Conservation (phyloP, 2,329 filamentous ascomycete species). For the Endocalyx cinctus region DNA sequence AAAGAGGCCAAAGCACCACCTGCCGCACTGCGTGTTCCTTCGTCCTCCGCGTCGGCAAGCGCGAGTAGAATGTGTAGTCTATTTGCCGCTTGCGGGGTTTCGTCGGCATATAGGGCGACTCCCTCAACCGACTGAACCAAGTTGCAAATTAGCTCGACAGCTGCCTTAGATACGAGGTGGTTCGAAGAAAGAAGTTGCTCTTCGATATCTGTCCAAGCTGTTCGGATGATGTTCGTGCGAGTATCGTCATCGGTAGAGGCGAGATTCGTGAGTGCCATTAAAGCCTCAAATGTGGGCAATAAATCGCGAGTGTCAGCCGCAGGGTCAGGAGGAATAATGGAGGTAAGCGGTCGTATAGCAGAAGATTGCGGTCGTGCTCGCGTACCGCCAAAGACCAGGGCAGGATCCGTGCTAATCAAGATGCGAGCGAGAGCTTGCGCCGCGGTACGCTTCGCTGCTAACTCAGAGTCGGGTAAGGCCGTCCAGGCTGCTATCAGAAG, state of each 20-base stretch:
- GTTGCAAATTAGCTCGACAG: slow-evolving; percentile 89
- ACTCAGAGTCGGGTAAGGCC: slow-evolving; percentile 51
- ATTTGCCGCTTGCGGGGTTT: slow-evolving; percentile 61
- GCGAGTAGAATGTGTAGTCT: slow-evolving; percentile 81
- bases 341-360: slow-evolving; percentile 76
- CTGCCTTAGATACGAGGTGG: slow-evolving; percentile 70
- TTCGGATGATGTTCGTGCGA: slow-evolving; percentile 65
- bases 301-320: slow-evolving; percentile 65
- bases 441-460: slow-evolving; percentile 50
- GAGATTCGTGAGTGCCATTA: slow-evolving; percentile 91
- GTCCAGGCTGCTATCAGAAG: slow-evolving; percentile 70
- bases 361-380: slow-evolving; percentile 69
- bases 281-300: slow-evolving; percentile 81
- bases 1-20: slow-evolving; percentile 85
- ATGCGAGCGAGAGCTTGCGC: slow-evolving; percentile 81
- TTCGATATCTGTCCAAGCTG: slow-evolving; percentile 72
- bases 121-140: slow-evolving; percentile 67
- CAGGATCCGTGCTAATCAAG: slow-evolving; percentile 79
- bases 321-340: slow-evolving; percentile 65
- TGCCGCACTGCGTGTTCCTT: slow-evolving; percentile 73
- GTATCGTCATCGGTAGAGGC: slow-evolving; percentile 71
- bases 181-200: slow-evolving; percentile 78
- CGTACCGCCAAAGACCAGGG: slow-evolving; percentile 75
- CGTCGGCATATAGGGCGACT: slow-evolving; percentile 64
- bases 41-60: slow-evolving; percentile 79